Conservation (phyloP, 2,329 filamentous ascomycete species). For the Aureobasidium melanogenum region DNA sequence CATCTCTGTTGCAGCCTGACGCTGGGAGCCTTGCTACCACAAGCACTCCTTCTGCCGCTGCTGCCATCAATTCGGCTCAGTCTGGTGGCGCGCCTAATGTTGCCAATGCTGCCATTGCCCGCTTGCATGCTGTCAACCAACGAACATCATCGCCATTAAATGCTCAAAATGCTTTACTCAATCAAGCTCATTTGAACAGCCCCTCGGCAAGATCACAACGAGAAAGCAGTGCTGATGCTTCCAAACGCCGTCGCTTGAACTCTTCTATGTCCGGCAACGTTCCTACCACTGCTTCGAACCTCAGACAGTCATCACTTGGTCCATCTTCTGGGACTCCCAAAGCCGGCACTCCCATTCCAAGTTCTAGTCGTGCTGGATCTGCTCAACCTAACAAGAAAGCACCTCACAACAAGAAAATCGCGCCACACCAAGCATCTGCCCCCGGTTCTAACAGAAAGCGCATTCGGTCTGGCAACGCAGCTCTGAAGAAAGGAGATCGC, state of each 20-base stretch:
- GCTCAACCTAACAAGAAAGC: slow-evolving; percentile 41
- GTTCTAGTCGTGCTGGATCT: slow-evolving; percentile 48
- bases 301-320: slow-evolving; percentile 53
- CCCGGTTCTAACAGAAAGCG: slow-evolving; percentile 18
- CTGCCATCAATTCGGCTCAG: slow-evolving; percentile 45
- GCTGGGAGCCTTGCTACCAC: slow-evolving; percentile 42
- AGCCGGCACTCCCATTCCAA: slow-evolving; percentile 40
- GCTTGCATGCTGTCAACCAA: slow-evolving; percentile 21
- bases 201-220: slow-evolving; percentile 21
- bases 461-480: slow-evolving; percentile 10
- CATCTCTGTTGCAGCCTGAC: slow-evolving; percentile 45
- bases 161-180: slow-evolving; percentile 14
- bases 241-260: slow-evolving; percentile 51
- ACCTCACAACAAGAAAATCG: slow-evolving; percentile 43
- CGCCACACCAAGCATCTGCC: slow-evolving; percentile 37
- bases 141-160: slow-evolving; percentile 10
- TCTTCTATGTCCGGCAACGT: slow-evolving; percentile 41
- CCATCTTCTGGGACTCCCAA: slow-evolving; percentile 52
- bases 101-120: slow-evolving; percentile 41
- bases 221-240: slow-evolving; percentile 36
- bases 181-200: slow-evolving; percentile 16
- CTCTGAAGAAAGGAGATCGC: slow-evolving; percentile 22
- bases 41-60: slow-evolving; percentile 39
- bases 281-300: slow-evolving; percentile 44
- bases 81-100: slow-evolving; percentile 42